Evolutionary conservation across 2,329 filamentous ascomycete species (phyloP).

Genomic region (Rutstroemia sp.): DNA sequence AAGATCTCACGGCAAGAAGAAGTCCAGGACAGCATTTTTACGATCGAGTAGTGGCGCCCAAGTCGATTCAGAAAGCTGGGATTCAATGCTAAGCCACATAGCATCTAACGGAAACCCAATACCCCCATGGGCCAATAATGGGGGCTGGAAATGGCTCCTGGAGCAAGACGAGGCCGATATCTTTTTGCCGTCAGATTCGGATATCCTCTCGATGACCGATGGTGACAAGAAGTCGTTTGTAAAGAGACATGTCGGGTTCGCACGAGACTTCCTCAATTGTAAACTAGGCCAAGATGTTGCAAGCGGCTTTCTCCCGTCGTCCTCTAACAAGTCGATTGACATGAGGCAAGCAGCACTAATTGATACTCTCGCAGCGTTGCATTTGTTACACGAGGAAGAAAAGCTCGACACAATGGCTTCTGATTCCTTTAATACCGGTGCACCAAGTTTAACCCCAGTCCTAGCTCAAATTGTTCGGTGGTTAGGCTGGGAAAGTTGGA

Average conservation of each 20-base stretch:
- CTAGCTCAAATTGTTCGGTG: constrained; percentile 75
- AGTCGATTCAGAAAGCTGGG: constrained; percentile 36
- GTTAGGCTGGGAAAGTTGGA: constrained; percentile 68
- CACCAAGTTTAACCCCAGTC: constrained; percentile 57
- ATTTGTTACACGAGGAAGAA: constrained; percentile 82
- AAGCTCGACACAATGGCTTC: constrained; percentile 62
- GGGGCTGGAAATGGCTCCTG: constrained; percentile 65
- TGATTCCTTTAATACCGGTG: constrained; percentile 38
- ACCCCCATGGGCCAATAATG: constrained; percentile 53
- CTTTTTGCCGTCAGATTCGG: constrained; percentile 15
- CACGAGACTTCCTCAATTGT: constrained; percentile 59
- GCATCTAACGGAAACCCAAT: constrained; percentile 23
- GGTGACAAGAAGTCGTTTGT: constrained; percentile 49
- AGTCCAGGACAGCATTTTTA: constrained; percentile 34
- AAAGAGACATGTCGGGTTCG: constrained; percentile 46
- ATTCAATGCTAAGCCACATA: constrained; percentile 39
- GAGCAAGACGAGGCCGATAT: constrained; percentile 37
- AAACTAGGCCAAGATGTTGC: constrained; percentile 41
- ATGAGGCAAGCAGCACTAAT: constrained; percentile 53
- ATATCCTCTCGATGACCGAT: constrained; percentile 10
- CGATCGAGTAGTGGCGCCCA: constrained; percentile 42
- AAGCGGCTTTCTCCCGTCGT: constrained; percentile 60
- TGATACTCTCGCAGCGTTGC: constrained; percentile 67
- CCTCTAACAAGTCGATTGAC: constrained; percentile 42
- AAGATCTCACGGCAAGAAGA: constrained; percentile 30